Evolutionary conservation across 805 yeast species (phyloP).

Genomic region (Pichia membranifaciens): DNA sequence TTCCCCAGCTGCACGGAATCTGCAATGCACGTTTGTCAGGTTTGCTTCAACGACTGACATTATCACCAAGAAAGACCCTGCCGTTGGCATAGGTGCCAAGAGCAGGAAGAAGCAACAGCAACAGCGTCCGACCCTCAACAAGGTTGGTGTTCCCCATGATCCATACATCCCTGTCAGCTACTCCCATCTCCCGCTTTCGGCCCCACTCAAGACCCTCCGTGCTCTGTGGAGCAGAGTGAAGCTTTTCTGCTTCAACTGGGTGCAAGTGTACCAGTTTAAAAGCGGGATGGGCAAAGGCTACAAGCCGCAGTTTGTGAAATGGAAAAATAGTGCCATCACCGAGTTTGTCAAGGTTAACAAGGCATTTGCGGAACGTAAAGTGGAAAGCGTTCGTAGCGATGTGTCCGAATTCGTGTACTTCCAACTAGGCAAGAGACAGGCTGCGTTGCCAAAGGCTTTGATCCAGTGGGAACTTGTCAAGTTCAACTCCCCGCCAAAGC

Average conservation of each 20-base stretch:
- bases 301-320: constrained; percentile 62
- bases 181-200: constrained; percentile 14
- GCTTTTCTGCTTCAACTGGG: constrained; percentile 61
- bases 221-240: constrained; percentile 59
- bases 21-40: constrained; percentile 5
- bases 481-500: constrained; percentile 65
- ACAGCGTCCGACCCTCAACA: constrained; percentile 29
- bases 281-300: constrained; percentile 31
- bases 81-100: constrained; percentile 11
- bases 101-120: constrained; percentile 16
- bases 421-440: constrained; percentile 47
- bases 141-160: constrained; percentile 32
- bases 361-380: constrained; percentile 61
- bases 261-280: constrained; percentile 41
- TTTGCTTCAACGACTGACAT: constrained; percentile 11
- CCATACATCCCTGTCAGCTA: constrained; percentile 48
- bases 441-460: constrained; percentile 50
- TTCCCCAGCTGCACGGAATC: neutral
- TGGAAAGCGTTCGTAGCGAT: constrained; percentile 39
- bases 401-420: constrained; percentile 61
- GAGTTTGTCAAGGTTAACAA: constrained; percentile 71
- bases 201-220: constrained; percentile 39
- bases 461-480: constrained; percentile 74
- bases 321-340: constrained; percentile 85
- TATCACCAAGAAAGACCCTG: constrained; percentile 9